Evolutionary conservation across 768 basidiomycete species (phyloP).

Genomic region (Tulasnella sp.): DNA sequence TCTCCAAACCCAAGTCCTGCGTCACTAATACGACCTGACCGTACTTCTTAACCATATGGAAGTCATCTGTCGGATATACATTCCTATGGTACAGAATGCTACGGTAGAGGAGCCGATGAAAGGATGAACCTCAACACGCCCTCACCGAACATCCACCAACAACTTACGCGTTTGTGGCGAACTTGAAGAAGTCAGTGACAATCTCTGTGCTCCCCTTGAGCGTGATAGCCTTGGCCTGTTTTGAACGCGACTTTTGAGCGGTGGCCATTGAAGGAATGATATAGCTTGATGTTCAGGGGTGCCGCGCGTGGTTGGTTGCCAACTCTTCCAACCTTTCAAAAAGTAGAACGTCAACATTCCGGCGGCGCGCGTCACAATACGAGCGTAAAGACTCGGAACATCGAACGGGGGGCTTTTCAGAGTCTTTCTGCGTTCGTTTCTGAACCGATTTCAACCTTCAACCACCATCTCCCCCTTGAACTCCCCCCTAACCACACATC

Average conservation of each 20-base stretch:
- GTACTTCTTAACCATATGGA: constrained; percentile 99
- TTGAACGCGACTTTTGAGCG: constrained; percentile 1
- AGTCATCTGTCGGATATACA: constrained; percentile 96
- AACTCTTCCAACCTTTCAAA: too few relatives aligned
- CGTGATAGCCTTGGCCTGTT: constrained; percentile 42
- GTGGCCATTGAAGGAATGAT: background rate
- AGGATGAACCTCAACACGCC: background rate
- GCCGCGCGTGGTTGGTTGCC: too few relatives aligned
- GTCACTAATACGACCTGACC: constrained; percentile 92
- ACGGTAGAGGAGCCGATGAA: background rate
- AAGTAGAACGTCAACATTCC: too few relatives aligned
- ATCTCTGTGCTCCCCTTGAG: constrained; percentile 90
- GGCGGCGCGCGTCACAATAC: too few relatives aligned
- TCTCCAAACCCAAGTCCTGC: constrained; percentile 84
- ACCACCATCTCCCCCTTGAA: constrained; percentile 6
- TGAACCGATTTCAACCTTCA: background rate
- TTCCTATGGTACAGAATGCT: constrained; percentile 95
- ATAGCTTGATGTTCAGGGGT: background rate
- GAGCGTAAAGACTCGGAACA: too few relatives aligned
- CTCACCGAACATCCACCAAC: background rate
- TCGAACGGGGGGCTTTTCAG: too few relatives aligned
- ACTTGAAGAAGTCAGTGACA: constrained; percentile 99
- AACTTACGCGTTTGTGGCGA: constrained; percentile 89
- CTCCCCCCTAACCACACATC: constrained; percentile 5
- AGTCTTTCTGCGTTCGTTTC: too few relatives aligned